A percentile compares a stretch with the other conserved stretches of the same genome.
phyloP scores from a whole-genome alignment of 2,329 filamentous ascomycete species.

The Paecilomyces variotii region DNA sequence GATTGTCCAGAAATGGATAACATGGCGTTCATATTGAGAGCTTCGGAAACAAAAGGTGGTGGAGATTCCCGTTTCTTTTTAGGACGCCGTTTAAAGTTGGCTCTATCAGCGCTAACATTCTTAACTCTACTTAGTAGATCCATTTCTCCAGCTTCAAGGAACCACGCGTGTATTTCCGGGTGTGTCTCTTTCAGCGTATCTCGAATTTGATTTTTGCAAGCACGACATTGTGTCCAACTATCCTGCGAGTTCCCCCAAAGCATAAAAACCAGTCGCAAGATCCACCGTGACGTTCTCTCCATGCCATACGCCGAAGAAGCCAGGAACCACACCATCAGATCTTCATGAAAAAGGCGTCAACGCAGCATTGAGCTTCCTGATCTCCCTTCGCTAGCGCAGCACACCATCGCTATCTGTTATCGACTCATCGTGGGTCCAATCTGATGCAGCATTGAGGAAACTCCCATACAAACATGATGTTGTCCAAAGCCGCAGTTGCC shows the following conservation, averaged over 20 bases:
- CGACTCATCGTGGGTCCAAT: constrained; percentile 6
- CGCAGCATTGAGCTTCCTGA: background rate
- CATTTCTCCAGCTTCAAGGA: background rate
- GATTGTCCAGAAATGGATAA: background rate
- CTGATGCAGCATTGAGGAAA: background rate
- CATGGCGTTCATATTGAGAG: background rate
- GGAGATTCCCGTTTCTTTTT: background rate
- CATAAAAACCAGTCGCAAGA: background rate
- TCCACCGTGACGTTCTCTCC: background rate
- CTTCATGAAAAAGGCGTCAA: background rate
- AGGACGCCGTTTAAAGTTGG: background rate
- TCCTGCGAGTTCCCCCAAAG: background rate
- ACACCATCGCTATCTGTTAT: constrained; percentile 7
- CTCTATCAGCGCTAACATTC: background rate
- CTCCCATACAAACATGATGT: constrained; percentile 1
- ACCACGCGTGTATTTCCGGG: background rate
- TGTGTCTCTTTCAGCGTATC: background rate
- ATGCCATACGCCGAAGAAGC: background rate
- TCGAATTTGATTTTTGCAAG: background rate
- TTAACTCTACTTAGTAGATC: background rate
- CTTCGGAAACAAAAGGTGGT: background rate
- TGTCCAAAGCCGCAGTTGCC: background rate
- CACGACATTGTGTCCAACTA: background rate
- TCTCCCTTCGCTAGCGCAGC: background rate
- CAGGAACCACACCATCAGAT: background rate